phyloP scores from a whole-genome alignment of 345 rosid genomes.

The Eucalyptus pumila region DNA sequence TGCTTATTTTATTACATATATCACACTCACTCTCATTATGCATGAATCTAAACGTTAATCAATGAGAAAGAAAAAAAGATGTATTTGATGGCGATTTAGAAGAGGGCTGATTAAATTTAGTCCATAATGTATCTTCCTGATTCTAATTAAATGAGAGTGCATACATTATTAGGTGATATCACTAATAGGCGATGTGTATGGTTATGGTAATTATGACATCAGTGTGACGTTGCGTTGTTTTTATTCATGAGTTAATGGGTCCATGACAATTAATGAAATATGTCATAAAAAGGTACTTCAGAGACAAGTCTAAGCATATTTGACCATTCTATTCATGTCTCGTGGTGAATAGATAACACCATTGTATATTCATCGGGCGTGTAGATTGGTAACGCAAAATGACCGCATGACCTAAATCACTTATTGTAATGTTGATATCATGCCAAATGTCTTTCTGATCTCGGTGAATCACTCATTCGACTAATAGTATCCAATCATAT shows the following conservation, averaged over 20 bases:
- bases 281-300: no score
- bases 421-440: not conserved
- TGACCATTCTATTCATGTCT: no score
- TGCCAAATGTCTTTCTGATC: accelerated
- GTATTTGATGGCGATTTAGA: not conserved
- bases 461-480: accelerated
- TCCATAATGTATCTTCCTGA: not conserved
- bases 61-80: not conserved
- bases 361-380: not conserved
- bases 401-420: not conserved
- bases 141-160: no score
- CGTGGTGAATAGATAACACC: not conserved
- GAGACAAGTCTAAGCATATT: no score
- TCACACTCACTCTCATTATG: not conserved
- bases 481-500: accelerated
- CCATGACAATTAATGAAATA: not conserved
- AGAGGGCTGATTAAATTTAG: not conserved
- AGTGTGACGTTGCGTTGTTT: not conserved
- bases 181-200: not conserved
- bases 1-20: not conserved
- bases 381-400: not conserved
- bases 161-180: not conserved
- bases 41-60: not conserved
- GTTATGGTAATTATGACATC: not conserved
- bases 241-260: not conserved